Base-by-base conservation (phyloP, 2,329 filamentous ascomycete genomes). In the Thielaviopsis ethacetica region DNA sequence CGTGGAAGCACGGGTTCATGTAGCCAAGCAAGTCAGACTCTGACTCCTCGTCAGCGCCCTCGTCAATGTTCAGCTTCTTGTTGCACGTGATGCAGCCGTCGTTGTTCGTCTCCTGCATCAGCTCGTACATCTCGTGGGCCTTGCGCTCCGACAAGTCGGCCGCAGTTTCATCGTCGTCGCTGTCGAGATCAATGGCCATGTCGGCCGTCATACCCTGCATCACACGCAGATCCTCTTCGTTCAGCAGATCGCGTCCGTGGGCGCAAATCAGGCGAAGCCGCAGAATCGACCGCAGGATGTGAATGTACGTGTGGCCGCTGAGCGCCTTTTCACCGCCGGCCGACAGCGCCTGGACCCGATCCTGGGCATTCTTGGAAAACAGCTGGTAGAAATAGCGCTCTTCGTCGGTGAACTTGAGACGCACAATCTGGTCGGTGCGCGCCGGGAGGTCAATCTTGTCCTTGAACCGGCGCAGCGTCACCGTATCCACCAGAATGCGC, bases 181-280 rank as follows among this genome's bases (percentile, higher is more conserved):
- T 88, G 62, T 93, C 90, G 22, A 97, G 78, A 64, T 94, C 87
- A 66, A 98, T 95, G 2, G 93, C 88, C 63, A 88, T 88, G 47
- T 88, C 84, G 9, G 83, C 82, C n/a, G 84, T 89, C 70, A 88
- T 79, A 24, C 91, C 91, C 67, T 90, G 85, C 56, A 91, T 81
- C 3, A 86, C 76, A 64, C 85, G 83, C 53, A 95, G 74, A 65
- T 97, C 91, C 21, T 91, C 85, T 41, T 91, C 83, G 59, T 84
- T 88, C 2, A 98, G 77, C 7, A 98, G 79, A 62, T 97, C 91
- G 63, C 86, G 86, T n/a, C 93, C 93, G 68, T 96, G 91, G 1
- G 91, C 93, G 67, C 91, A 96, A 56, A 97, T 86, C 49, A 95
- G 78, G 10, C 93, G 87, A 19, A 98, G 80, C 30, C 91, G 85